phyloP scores from a whole-genome alignment of 2,329 filamentous ascomycete species.

The Dothiorella sarmentorum region DNA sequence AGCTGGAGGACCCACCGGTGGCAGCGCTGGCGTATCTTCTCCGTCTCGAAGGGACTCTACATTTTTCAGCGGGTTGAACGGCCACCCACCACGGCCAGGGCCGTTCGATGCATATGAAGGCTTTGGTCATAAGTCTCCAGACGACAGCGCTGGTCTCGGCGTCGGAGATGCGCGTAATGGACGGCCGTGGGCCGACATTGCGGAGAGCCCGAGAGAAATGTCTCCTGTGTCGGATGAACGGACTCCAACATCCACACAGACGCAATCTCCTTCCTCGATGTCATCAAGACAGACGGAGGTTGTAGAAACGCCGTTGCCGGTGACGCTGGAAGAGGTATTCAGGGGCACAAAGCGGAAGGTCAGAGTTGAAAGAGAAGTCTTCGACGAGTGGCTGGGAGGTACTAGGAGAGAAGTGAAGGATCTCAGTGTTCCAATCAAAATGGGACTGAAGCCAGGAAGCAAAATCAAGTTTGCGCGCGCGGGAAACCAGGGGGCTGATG shows the following conservation, averaged over 20 bases:
- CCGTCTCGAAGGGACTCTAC: background rate
- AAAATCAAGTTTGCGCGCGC: slow-evolving; percentile 98
- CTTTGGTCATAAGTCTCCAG: background rate
- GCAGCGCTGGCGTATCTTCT: background rate
- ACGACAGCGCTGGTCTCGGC: background rate
- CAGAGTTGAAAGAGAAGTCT: slow-evolving; percentile 95
- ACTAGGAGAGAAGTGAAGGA: slow-evolving; percentile 83
- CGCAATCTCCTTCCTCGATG: background rate
- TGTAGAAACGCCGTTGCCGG: slow-evolving; percentile 75
- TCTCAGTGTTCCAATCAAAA: slow-evolving; percentile 90
- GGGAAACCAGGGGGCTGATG: slow-evolving; percentile 88
- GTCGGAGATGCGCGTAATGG: background rate
- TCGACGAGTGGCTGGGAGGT: slow-evolving; percentile 75
- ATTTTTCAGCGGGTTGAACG: background rate
- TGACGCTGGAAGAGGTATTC: slow-evolving; percentile 86
- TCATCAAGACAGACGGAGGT: slow-evolving; percentile 44
- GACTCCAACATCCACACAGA: background rate
- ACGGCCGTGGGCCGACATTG: background rate
- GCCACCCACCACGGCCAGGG: background rate
- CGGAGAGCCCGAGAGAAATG: slow-evolving; percentile 2
- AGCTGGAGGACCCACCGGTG: background rate
- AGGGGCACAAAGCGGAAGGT: slow-evolving; percentile 90
- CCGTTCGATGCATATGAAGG: background rate
- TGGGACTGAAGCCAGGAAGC: slow-evolving; percentile 89
- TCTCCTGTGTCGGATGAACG: background rate